Base-by-base conservation (phyloP, 345 rosid genomes). In the Erysimum cheiranthoides region DNA sequence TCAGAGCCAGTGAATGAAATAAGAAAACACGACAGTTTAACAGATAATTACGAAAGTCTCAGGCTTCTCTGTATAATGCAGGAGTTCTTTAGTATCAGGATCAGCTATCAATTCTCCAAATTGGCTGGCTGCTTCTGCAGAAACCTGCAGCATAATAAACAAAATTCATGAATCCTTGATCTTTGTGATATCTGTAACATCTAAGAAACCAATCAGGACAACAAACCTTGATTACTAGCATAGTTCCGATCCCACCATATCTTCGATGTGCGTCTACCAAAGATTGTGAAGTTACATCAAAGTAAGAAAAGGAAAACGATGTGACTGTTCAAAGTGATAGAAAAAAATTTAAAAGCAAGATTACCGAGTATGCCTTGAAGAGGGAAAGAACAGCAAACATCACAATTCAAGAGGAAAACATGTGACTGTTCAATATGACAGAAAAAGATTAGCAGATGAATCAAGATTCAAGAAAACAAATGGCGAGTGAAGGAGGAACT, bases 41-140 rank as follows among this genome's bases (percentile, higher is more conserved):
- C n/a, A 66, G 54, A 76, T 11, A 80, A 84, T 13, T 85, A 92
- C 97, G 72, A 92, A 92, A 73, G 97, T 92, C 70, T 92, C 96
- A 5, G 97, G 97, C 77, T 92, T 92, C 80, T 92, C 97, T 3
- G 93, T 87, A 61, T 92, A 92, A 76, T 92, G 97, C 83, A 92
- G 72, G 46, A 92, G 78, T 82, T 92, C 96, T 70, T 86, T 88
- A 49, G 90, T 88, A 73, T 65, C 80, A 50, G 92, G 85, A 79
- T 90, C 96, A 70, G 96, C 93, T 73, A 92, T 83, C 84, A 92
- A 77, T 76, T 84, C 93, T 14, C 97, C 96, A 79, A 90, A 92
- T 61, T 90, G 88, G 78, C 82, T 84, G 0, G 97, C 97, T 61
- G 93, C 85, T 79, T 92, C 97, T 66, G 89, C 91, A 84, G 97